Evolutionary conservation across 2,329 filamentous ascomycete species (phyloP), one percentile per base, ranked within the genome.

Genomic region (Alternaria arborescens): DNA sequence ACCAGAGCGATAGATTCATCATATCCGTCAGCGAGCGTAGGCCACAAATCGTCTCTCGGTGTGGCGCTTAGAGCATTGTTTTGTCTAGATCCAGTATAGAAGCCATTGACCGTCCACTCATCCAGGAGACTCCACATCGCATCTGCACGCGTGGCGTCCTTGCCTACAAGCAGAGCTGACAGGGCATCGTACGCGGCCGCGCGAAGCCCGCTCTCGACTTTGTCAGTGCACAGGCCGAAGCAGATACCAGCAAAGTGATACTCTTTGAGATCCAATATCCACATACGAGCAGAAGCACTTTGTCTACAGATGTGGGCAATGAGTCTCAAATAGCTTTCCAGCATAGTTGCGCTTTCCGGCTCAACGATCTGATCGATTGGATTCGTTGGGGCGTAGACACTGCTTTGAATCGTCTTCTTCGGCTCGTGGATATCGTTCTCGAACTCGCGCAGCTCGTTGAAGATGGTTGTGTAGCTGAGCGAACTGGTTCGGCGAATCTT

Each of bases 331-430:
- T 98, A 98, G 69, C 93, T 94, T 74, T 97, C 93, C 28, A 99
- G 84, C 92, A 99, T 97, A 80, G 97, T 91, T n/a, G 91, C 89
- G 41, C 92, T 96, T 77, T 99, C 96, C 4, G 93, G 92, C 74
- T 97, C 94, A 28, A 97, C 93, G 61, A 92, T 88, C 56, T 80
- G 80, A 40, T 79, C 79, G n/a, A 74, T 74, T 50, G 70, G 71
- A 43, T 74, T 77, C 58, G 72, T 75, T 38, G 74, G 68, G 7
- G 74, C 65, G 50, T 74, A 86, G 82, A 46, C 87, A 82, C 75
- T 92, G 90, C 47, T 86, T 85, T 55, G 85, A 77, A 62, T 88
- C 85, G 70, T 87, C 86, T 89, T 52, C 84, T 58, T 85, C 78
- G 56, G 91, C 87, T 96, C 91, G 50, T 89, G 89, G 55, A 95